phyloP scores from a whole-genome alignment of 2,329 filamentous ascomycete genomes.

The Akanthomyces uredinophilus region DNA sequence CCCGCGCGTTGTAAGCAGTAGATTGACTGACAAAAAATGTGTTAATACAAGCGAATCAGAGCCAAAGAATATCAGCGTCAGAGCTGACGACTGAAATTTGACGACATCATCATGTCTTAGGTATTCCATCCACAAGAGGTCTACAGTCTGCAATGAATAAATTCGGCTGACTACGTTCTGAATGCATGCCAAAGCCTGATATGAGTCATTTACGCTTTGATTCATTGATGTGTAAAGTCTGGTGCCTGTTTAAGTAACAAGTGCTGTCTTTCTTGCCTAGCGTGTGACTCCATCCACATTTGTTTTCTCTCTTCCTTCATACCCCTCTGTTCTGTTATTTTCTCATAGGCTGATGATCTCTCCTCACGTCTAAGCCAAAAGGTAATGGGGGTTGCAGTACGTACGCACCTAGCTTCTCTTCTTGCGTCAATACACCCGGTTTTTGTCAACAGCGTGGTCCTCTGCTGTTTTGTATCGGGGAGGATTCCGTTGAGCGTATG shows the following conservation, averaged over 20 bases:
- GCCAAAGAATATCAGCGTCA: neutral
- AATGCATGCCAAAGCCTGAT: neutral
- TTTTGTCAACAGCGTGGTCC: too few species aligned
- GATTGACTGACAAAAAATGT: neutral
- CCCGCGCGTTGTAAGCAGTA: too few species aligned
- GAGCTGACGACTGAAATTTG: neutral
- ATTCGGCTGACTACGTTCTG: neutral
- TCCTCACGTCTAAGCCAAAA: neutral
- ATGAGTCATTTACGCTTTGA: neutral
- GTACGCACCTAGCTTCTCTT: too few species aligned
- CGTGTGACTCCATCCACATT: neutral
- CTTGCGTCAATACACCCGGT: too few species aligned
- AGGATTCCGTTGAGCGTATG: too few species aligned
- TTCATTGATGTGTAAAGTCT: neutral
- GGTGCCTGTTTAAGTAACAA: neutral
- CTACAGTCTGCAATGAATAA: neutral
- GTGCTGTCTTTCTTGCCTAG: neutral
- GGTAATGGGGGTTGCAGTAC: too few species aligned
- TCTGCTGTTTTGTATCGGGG: too few species aligned
- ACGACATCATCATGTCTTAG: neutral
- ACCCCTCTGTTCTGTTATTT: neutral
- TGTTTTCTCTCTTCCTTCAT: neutral
- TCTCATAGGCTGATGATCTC: neutral
- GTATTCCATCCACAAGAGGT: neutral
- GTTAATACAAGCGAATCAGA: neutral